Percentiles rank a stretch among this genome's conserved stretches.
phyloP scores from a whole-genome alignment of 2,329 filamentous ascomycete species.

The Aspergillus sp. region DNA sequence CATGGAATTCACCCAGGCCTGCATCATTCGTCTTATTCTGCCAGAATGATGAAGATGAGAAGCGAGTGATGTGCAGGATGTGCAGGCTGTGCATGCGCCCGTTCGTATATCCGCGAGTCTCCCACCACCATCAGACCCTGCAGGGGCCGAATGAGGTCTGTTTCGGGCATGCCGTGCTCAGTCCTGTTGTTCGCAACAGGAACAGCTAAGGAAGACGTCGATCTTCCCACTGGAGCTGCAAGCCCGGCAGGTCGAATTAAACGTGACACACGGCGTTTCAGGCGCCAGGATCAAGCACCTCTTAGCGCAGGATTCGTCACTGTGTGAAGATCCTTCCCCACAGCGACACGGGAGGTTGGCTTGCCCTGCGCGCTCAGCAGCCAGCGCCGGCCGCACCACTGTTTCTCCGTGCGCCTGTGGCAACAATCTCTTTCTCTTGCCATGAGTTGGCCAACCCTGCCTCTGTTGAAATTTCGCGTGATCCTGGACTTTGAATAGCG shows the following conservation, averaged over 20 bases:
- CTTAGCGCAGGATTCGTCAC: slow-evolving; percentile 6
- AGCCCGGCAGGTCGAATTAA: slow-evolving; percentile 1
- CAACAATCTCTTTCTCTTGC: not conserved
- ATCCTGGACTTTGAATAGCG: too few species aligned
- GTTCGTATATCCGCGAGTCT: too few species aligned
- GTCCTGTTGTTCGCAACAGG: too few species aligned
- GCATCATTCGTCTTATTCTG: not conserved
- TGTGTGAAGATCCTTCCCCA: slow-evolving; percentile 6
- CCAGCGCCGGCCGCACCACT: slow-evolving; percentile 6
- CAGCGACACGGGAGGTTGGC: not conserved
- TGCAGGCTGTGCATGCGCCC: too few species aligned
- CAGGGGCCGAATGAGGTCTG: not conserved
- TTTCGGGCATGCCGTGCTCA: not conserved
- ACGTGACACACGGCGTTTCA: slow-evolving; percentile 2
- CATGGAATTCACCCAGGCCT: too few species aligned
- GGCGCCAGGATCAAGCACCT: not conserved
- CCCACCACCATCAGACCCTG: too few species aligned
- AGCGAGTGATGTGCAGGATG: too few species aligned
- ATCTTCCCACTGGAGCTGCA: not conserved
- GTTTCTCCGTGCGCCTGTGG: not conserved
- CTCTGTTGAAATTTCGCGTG: not conserved
- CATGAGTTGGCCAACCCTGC: not conserved
- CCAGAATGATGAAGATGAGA: not conserved
- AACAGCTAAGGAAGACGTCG: not conserved
- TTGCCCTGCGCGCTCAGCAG: not conserved